Percentiles rank a stretch among this genome's conserved stretches.
phyloP scores from a whole-genome alignment of 345 rosid species.

The Psidium friedrichsthalianum region DNA sequence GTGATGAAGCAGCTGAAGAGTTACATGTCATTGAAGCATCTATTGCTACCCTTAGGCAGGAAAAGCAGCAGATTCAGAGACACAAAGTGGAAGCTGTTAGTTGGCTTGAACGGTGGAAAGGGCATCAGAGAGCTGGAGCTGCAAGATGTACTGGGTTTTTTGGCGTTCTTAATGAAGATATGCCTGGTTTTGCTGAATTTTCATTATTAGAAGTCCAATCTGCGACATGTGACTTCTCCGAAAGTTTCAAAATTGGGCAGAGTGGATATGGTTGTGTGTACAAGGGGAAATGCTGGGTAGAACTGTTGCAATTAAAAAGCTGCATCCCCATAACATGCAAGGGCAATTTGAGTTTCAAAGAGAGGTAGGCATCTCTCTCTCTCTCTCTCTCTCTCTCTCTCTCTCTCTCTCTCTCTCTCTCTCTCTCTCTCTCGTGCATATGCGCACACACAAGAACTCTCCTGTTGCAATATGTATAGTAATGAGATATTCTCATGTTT shows the following conservation, averaged over 20 bases:
- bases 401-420: neutral
- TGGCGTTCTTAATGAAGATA: conserved; percentile 31
- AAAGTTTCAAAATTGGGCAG: conserved; percentile 58
- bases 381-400: conserved; percentile 1
- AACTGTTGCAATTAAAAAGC: conserved; percentile 62
- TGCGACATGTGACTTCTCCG: conserved; percentile 70
- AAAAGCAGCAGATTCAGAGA: conserved; percentile 42
- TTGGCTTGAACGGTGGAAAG: conserved; percentile 70
- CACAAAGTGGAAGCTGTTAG: conserved; percentile 58
- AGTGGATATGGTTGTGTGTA: conserved; percentile 58
- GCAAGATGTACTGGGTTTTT: conserved; percentile 28
- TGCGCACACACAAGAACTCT: neutral
- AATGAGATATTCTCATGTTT: neutral
- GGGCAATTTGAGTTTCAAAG: conserved; percentile 55
- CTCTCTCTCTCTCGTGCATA: neutral
- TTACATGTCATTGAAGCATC: conserved; percentile 34
- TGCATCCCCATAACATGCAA: conserved; percentile 53
- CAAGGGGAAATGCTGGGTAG: conserved; percentile 80
- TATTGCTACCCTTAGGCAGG: conserved; percentile 40
- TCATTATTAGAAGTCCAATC: conserved; percentile 43
- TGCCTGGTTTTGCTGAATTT: conserved; percentile 51
- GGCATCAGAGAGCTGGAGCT: conserved; percentile 27
- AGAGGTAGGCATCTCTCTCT: conserved; percentile 34
- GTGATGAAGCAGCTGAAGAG: conserved; percentile 42
- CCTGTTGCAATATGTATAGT: neutral